phyloP scores from a whole-genome alignment of 2,329 filamentous ascomycete genomes.

The Sclerotinia spermophila region DNA sequence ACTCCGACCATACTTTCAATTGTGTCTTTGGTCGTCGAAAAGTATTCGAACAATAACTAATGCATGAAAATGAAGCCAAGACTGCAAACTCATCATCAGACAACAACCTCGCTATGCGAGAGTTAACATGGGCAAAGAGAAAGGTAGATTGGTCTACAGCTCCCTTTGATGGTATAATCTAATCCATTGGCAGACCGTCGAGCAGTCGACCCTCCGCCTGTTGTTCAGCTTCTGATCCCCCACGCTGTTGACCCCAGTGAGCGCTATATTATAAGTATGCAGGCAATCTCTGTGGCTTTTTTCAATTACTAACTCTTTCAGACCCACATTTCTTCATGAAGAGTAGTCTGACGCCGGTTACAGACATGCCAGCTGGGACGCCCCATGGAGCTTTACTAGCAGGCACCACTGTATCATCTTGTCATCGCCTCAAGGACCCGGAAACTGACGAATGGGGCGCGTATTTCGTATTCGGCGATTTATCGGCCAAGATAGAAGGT shows the following conservation, averaged over 20 bases:
- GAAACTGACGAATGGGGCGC: constrained; percentile 72
- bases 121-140: constrained; percentile 70
- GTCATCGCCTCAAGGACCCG: constrained; percentile 73
- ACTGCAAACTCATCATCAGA: constrained; percentile 56
- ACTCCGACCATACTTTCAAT: not conserved
- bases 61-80: constrained; percentile 42
- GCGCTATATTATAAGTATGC: constrained; percentile 55
- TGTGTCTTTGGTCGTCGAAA: too few relatives aligned
- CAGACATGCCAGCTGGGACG: constrained; percentile 10
- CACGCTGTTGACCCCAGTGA: constrained; percentile 44
- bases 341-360: constrained; percentile 3
- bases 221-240: constrained; percentile 64
- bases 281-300: not conserved
- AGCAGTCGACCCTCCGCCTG: constrained; percentile 82
- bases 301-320: constrained; percentile 28
- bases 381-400: constrained; percentile 51
- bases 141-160: constrained; percentile 48
- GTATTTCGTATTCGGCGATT: constrained; percentile 88
- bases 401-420: constrained; percentile 73
- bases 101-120: constrained; percentile 66
- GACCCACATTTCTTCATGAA: constrained; percentile 47
- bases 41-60: constrained; percentile 34
- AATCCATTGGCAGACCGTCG: constrained; percentile 60
- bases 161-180: constrained; percentile 11
- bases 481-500: constrained; percentile 74